Evolutionary conservation across 2,329 filamentous ascomycete genomes (phyloP), one percentile per base, ranked within the genome.

Genomic region (Aureobasidium lini): DNA sequence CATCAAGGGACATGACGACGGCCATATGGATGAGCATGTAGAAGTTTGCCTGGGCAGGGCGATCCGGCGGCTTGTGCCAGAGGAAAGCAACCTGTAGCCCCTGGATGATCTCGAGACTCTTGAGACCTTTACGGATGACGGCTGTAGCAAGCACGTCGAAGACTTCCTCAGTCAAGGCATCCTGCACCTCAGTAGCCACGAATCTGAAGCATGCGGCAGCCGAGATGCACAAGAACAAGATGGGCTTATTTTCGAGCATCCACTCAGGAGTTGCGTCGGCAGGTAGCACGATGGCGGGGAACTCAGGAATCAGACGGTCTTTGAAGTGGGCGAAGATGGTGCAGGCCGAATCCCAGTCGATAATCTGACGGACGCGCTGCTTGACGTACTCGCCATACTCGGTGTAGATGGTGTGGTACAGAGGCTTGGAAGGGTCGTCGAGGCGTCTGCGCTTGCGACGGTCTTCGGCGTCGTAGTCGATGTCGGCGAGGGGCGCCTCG

Each of bases 1-100:
- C 81, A 66, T 95, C 90, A 58, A 95, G 84, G 29, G 87, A 87
- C 85, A 95, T 89, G 65, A 90, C 82, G 49, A 86, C 86, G 2
- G 88, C 87, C 68, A 90, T 84, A 70, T 95, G 89, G 47, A 90
- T 84, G 64, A 94, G 81, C 75, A 93, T 89, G 74, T 94, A 95
- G 71, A 94, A 95, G 69, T 94, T 94, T 68, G 93, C 83, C 73
- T 94, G 88, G 67, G 95, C 89, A 61, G 89, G 89, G 66, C 88
- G 82, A 64, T 93, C 86, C 0, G 90, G 90, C 15, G 90, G 89
- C 70, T 85, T 85, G 71, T 95, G 95, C 89, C 90, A 95, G 18
- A 91, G 81, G n/a, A 86, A 84, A 6, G 84, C 79, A 3, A 95
- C 77, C 60, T 89, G 81, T 42, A 95, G 75, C 1, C 89, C 83